Conservation (phyloP, 2,329 filamentous ascomycete species). For the Rutstroemia sp. region DNA sequence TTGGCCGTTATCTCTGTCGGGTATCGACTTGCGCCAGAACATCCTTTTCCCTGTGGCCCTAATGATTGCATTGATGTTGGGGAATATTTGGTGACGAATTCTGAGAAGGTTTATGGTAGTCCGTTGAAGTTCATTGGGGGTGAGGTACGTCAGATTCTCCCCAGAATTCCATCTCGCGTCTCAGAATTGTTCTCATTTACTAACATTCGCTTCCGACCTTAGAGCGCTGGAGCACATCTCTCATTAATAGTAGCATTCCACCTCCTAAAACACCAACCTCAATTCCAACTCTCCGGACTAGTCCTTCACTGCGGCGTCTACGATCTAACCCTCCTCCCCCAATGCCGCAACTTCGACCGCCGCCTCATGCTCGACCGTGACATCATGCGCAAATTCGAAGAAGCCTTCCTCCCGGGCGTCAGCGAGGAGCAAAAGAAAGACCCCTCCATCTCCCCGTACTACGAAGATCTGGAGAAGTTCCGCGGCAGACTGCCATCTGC, state of each 20-base stretch:
- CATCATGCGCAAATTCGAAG: slow-evolving; percentile 38
- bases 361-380: slow-evolving; percentile 36
- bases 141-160: slow-evolving; percentile 29
- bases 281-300: slow-evolving; percentile 40
- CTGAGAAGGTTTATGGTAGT: slow-evolving; percentile 34
- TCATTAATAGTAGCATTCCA: slow-evolving; percentile 39
- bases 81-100: slow-evolving; percentile 44
- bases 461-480: slow-evolving; percentile 35
- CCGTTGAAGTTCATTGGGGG: slow-evolving; percentile 38
- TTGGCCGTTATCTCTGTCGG: slow-evolving; percentile 47
- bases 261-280: slow-evolving; percentile 33
- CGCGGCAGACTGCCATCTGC: slow-evolving; percentile 39
- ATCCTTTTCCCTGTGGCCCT: slow-evolving; percentile 46
- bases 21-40: slow-evolving; percentile 52
- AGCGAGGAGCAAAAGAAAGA: slow-evolving; percentile 35
- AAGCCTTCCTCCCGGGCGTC: slow-evolving; percentile 38
- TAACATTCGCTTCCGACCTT: neutral
- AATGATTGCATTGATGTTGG: slow-evolving; percentile 52
- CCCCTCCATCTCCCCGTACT: slow-evolving; percentile 42
- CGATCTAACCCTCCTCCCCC: slow-evolving; percentile 39
- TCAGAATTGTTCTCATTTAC: neutral
- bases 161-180: too few species aligned
- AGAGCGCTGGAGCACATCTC: slow-evolving; percentile 46
- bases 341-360: slow-evolving; percentile 24
- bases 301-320: slow-evolving; percentile 46